Base-by-base conservation (phyloP, 179 eudicot species). In the Beta lomatogona region DNA sequence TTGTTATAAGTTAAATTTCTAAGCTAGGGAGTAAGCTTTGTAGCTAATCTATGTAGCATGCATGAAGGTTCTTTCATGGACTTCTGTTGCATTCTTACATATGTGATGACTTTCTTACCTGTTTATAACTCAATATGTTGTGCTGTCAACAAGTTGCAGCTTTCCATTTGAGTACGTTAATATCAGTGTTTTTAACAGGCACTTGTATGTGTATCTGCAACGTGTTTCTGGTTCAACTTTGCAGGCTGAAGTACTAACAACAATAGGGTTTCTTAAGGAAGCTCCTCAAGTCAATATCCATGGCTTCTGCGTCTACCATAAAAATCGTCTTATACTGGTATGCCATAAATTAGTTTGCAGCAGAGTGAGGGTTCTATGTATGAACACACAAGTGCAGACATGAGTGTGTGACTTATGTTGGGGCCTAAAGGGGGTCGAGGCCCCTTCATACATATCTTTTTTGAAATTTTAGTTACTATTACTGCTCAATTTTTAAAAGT, bases 291-390 rank as follows among this genome's bases (percentile, higher is more conserved):
- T 96, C 52, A 83, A 91, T 80, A 71, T 96, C 67, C 96, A 94
- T 86, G 99, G 99, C 64, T 96, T 96, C 88, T 92, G 91, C 84
- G 93, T 96, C 79, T 96, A 96, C 88, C 93, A 96, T 84, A 96
- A 91, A 91, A 96, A 96, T 80, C 97, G 99, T 78, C 90, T 96
- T 69, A 94, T 95, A 84, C 85, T 94, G 96, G 99, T 96, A 25
- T 1, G 25, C 68, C 16, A 25, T 64, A 3, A 11, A 21, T 64
- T 36, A 21, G 14, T 4, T 15, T 61, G 25, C 21, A 61, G 9
- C 28, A 19, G 25, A 61, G 31, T 10, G 14, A 61, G 41, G 66
- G n/a, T 61, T 61, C 14, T 9, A 4, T 21, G 66, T n/a, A 19
- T 21, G 66, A 58, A 6, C 61, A 58, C 61, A 18, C 21, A 58